A percentile compares a stretch with the other conserved stretches of the same genome.
phyloP scores from a whole-genome alignment of 352 stramenopile species.

The Globisporangium echinulatum region DNA sequence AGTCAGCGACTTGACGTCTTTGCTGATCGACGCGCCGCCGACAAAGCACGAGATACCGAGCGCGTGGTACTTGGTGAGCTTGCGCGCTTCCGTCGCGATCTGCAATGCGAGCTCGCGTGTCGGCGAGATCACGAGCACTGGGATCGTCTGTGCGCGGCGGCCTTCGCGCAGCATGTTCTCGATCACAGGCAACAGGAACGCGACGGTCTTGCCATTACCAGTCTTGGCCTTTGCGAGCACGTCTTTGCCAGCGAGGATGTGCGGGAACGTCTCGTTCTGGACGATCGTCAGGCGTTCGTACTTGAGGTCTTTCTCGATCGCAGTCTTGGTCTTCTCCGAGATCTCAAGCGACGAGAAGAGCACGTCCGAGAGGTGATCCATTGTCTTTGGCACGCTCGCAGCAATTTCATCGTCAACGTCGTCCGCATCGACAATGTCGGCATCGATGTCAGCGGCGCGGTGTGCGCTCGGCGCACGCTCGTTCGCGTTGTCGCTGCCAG shows the following conservation, averaged over 20 bases:
- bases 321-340: constrained; percentile 45
- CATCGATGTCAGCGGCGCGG: not conserved
- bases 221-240: constrained; percentile 91
- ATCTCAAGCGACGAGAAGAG: constrained; percentile 49
- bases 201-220: constrained; percentile 88
- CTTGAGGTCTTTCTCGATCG: constrained; percentile 75
- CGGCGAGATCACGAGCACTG: constrained; percentile 28
- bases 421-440: constrained; percentile 3
- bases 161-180: constrained; percentile 43
- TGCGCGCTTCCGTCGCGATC: constrained; percentile 86
- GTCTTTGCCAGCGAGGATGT: constrained; percentile 75
- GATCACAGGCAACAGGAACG: constrained; percentile 74
- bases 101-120: constrained; percentile 53
- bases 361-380: constrained; percentile 37
- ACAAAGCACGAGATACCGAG: constrained; percentile 59
- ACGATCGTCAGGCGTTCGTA: constrained; percentile 88
- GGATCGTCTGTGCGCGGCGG: constrained; percentile 3
- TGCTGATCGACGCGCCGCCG: constrained; percentile 87
- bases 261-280: constrained; percentile 81
- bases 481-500: not conserved
- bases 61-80: constrained; percentile 84
- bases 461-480: not conserved
- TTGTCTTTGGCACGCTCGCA: constrained; percentile 6
- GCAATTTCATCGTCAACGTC: constrained; percentile 8
- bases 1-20: constrained; percentile 37